Evolutionary conservation across 2,329 filamentous ascomycete species (phyloP), one percentile per base, ranked within the genome.

Genomic region (Talaromyces rugulosus): DNA sequence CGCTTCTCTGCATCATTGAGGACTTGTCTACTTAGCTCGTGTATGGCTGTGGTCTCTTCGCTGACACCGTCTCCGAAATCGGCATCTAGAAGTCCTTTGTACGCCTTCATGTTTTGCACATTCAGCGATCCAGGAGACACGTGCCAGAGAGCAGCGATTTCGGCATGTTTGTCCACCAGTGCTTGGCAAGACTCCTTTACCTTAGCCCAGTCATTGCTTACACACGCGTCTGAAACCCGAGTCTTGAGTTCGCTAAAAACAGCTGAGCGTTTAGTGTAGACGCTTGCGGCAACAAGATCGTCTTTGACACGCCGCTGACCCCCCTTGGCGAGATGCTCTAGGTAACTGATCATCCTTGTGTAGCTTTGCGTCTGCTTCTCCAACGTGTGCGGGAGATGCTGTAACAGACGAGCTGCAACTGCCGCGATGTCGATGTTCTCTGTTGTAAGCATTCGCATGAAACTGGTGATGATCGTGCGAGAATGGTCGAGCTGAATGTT

Each of bases 401-500:
- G 30, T 47, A 60, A 51, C 16, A 60, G 58, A 31, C 58, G 58
- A 34, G 58, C 30, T 6, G 58, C 58, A 30, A 56, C 18, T 12
- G 30, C 31, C 30, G 34, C 58, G 16, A 56, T n/a, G 9, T 60
- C 52, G 40, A 60, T 16, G n/a, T 31, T 53, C 16, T 53, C 50
- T 9, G 23, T 14, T 30, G 50, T 53, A n/a, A 53, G 23, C 34
- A 23, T 60, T 56, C 30, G 58, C 58, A 56, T 55, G 5, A 60
- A 60, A 56, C 56, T 56, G 5, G 58, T 60, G 54, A 60, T 50
- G 27, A 60, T 60, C 9, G 58, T 60, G 52, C 58, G 58, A 11
- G 11, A 60, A 60, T 56, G 58, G 5, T n/a, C 30, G 30, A 60
- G 58, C 58, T 60, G 51, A 47, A 56, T 60, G 58, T 60, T 60